Conservation (phyloP, 495 filamentous ascomycete genomes). For the Tricharina praecox region DNA sequence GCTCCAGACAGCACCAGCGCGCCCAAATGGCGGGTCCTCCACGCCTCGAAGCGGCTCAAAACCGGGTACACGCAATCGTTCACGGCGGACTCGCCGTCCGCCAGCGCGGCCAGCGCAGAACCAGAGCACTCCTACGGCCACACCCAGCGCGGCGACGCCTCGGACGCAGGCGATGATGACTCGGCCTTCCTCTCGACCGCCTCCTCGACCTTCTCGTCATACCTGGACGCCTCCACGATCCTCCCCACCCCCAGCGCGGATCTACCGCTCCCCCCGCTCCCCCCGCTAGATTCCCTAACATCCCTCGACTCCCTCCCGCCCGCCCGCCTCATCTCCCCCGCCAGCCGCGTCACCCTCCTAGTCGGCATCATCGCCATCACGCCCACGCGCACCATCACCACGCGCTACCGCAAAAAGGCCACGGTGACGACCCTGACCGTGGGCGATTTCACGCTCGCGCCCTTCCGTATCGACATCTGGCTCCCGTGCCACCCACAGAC, state of each 20-base stretch:
- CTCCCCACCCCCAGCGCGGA: neutral
- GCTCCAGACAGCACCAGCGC: too few relatives aligned
- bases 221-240: neutral
- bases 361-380: slow-evolving; percentile 59
- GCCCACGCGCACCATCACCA: slow-evolving; percentile 41
- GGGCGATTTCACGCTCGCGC: slow-evolving; percentile 69
- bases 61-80: slow-evolving; percentile 4
- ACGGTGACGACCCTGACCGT: slow-evolving; percentile 46
- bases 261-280: neutral
- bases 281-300: slow-evolving; percentile 29
- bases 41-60: neutral
- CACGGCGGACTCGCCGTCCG: neutral
- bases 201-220: too few relatives aligned
- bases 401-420: slow-evolving; percentile 8
- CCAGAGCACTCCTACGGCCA: neutral
- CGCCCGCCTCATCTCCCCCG: slow-evolving; percentile 66
- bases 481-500: slow-evolving; percentile 29
- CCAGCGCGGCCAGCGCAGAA: neutral
- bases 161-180: neutral
- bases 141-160: neutral
- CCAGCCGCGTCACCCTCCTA: slow-evolving; percentile 56
- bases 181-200: slow-evolving; percentile 3
- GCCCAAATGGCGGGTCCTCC: slow-evolving; percentile 11
- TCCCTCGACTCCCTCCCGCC: slow-evolving; percentile 56
- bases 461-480: slow-evolving; percentile 78